Conservation (phyloP, 805 yeast genomes). For the Jamesozyma jinghongensis region DNA sequence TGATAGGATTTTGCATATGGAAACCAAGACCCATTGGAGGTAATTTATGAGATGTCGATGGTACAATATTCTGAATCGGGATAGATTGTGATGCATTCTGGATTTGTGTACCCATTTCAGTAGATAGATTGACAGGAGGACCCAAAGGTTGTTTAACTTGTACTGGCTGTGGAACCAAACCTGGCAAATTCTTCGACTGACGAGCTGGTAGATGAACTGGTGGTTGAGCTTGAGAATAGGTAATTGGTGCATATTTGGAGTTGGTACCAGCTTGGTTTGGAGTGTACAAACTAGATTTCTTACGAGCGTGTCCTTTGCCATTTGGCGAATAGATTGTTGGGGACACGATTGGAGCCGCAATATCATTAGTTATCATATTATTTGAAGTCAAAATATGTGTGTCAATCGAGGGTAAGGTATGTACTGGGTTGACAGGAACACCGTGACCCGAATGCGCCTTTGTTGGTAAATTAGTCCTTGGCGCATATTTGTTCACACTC, state of each 20-base stretch:
- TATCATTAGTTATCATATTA: not conserved
- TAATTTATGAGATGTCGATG: not conserved
- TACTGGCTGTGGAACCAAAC: not conserved
- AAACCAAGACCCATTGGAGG: slow-evolving; percentile 1
- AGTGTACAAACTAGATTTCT: slow-evolving; percentile 27
- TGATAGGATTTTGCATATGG: not conserved
- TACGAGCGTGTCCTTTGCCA: slow-evolving; percentile 17
- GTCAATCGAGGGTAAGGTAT: too few species aligned
- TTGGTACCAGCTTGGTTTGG: slow-evolving; percentile 24
- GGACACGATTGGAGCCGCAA: not conserved
- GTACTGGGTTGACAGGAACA: too few species aligned
- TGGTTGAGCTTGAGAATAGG: slow-evolving; percentile 22
- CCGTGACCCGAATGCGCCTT: too few species aligned
- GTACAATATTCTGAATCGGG: too few species aligned
- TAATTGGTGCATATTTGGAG: slow-evolving; percentile 35
- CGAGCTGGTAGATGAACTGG: slow-evolving; percentile 3
- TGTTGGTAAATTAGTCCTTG: not conserved
- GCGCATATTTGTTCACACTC: not conserved
- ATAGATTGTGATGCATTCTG: too few species aligned
- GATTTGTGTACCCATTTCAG: too few species aligned
- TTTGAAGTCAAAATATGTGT: not conserved
- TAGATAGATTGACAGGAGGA: not conserved
- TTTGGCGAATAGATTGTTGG: slow-evolving; percentile 1
- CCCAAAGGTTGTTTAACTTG: not conserved
- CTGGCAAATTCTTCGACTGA: not conserved